A percentile compares a stretch with the other conserved stretches of the same genome.
Conservation (phyloP, 768 basidiomycete genomes). For the Termitomyces sp. region DNA sequence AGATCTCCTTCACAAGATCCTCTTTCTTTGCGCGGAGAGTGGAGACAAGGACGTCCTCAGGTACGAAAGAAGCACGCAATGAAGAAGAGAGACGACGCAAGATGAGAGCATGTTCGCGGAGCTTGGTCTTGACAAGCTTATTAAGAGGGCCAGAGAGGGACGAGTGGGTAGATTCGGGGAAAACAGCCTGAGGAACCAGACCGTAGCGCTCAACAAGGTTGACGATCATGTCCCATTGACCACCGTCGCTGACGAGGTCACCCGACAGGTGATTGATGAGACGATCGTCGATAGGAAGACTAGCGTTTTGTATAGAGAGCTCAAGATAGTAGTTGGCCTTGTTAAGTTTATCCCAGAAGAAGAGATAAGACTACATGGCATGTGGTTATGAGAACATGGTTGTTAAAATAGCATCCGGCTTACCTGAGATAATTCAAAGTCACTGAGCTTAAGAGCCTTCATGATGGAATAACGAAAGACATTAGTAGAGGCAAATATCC, state of each 20-base stretch:
- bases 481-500: constrained; percentile 93
- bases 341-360: constrained; percentile 97
- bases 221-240: constrained; percentile 91
- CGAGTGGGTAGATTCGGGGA: constrained; percentile 83
- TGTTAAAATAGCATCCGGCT: constrained; percentile 6
- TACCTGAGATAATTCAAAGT: constrained; percentile 90
- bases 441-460: constrained; percentile 78
- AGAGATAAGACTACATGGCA: constrained; percentile 60
- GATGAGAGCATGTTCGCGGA: constrained; percentile 85
- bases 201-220: constrained; percentile 69
- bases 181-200: constrained; percentile 75
- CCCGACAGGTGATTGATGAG: constrained; percentile 70
- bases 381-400: not conserved
- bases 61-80: constrained; percentile 43
- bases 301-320: constrained; percentile 74
- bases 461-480: constrained; percentile 79
- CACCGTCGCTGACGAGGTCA: constrained; percentile 85
- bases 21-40: constrained; percentile 81
- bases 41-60: constrained; percentile 40
- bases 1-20: constrained; percentile 77
- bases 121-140: constrained; percentile 78
- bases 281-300: constrained; percentile 77
- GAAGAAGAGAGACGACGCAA: constrained; percentile 60
- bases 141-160: constrained; percentile 71
- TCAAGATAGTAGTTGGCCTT: constrained; percentile 93